Evolutionary conservation across 2,329 filamentous ascomycete species (phyloP), one percentile per base, ranked within the genome.

Genomic region (Aureobasidium uvarum): DNA sequence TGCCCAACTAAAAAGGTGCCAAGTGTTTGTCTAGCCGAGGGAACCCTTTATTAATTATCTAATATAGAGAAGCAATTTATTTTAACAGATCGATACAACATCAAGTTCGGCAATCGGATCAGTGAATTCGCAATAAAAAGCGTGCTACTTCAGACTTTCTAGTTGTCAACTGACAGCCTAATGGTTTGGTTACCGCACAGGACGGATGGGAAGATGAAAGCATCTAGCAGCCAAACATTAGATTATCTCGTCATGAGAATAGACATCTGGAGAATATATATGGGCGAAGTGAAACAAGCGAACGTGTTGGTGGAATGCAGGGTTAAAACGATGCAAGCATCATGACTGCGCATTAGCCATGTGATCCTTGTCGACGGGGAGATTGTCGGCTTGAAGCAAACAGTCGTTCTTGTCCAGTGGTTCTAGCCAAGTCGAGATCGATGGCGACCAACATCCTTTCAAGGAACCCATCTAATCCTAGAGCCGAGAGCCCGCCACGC

Each of bases 381-480:
- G 39, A 58, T 43, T 58, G 54, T 33, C 38, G 25, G 54, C 54
- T 58, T 8, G 39, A 33, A 41, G 20, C 52, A 41, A 55, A 62
- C 45, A 46, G 41, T 39, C 58, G 39, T n/a, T 64, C 31, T n/a
- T 46, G 39, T 20, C 52, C 62, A 41, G 54, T 65, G 5, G 25
- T 43, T 18, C 43, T 31, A 20, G 64, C 43, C 25, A 71, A 71
- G 51, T 77, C 74, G 13, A 68, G 58, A 67, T 83, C 81, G 68
- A 83, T 80, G 79, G 80, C 83, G 31, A 82, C 71, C 28, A 83
- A 71, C 39, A 82, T 80, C 8, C 80, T 73, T 13, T 79, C 75
- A 25, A 84, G 73, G 25, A 84, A 69, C 1, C 81, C 81, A 46
- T 77, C 74, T 18, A 83, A 70, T 0, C 50, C 54, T 0, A 83